Conservation (phyloP, 75 land plant species). For the Cryptomeria japonica region DNA sequence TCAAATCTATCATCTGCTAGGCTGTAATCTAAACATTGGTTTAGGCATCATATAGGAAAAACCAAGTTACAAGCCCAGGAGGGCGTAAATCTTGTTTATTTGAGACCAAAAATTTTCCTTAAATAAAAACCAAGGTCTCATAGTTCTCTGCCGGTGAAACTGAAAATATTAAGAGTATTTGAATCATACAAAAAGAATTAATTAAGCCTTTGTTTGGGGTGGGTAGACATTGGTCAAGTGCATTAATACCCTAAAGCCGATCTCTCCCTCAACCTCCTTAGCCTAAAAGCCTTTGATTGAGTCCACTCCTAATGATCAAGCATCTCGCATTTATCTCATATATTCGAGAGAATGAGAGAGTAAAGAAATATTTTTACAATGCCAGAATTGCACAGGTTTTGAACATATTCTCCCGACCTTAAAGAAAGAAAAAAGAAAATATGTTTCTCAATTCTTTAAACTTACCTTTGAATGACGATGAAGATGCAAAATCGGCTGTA, state of each 20-base stretch:
- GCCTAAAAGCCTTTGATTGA: too few species aligned
- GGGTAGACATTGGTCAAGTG: too few species aligned
- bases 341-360: background rate
- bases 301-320: too few species aligned
- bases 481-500: background rate
- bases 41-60: background rate
- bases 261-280: too few species aligned
- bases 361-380: background rate
- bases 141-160: background rate
- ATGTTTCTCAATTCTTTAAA: background rate
- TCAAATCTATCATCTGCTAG: background rate
- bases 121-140: background rate
- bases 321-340: too few species aligned
- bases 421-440: background rate
- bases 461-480: conserved; percentile 6
- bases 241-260: too few species aligned
- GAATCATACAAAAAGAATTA: background rate
- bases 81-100: background rate
- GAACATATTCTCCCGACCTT: background rate
- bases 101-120: background rate
- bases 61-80: background rate
- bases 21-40: background rate
- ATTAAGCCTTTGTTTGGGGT: background rate
- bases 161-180: background rate
- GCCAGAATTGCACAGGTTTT: background rate